phyloP scores from a whole-genome alignment of 352 stramenopile species.

The Blastocystis sp. region DNA sequence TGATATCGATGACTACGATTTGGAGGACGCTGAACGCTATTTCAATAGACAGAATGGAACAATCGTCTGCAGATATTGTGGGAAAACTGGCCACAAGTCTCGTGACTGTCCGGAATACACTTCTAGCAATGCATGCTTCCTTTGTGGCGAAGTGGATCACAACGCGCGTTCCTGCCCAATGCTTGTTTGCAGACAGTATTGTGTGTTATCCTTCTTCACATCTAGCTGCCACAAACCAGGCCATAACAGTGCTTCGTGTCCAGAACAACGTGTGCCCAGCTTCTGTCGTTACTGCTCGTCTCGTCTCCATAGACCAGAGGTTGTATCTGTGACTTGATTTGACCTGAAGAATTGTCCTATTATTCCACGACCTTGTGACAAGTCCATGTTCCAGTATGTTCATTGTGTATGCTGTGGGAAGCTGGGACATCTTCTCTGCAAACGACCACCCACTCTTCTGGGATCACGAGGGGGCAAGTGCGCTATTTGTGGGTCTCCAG shows the following conservation, averaged over 20 bases:
- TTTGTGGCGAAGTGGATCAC: not conserved
- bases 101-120: not conserved
- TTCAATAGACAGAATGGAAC: constrained; percentile 33
- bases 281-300: constrained; percentile 27
- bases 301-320: not conserved
- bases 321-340: not conserved
- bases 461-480: not conserved
- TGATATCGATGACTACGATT: not conserved
- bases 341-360: not conserved
- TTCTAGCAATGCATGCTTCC: not conserved
- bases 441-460: not conserved
- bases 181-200: not conserved
- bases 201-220: not conserved
- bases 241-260: not conserved
- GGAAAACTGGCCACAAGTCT: not conserved
- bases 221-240: constrained; percentile 2
- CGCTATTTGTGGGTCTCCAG: constrained; percentile 8
- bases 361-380: constrained; percentile 20
- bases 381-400: constrained; percentile 7
- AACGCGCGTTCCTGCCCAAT: not conserved
- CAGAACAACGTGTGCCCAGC: not conserved
- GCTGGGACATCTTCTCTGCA: constrained; percentile 22
- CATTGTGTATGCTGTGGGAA: constrained; percentile 18
- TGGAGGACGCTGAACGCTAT: not conserved
- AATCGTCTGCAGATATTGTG: not conserved